These are phyloP conservation scores for Mycena rebaudengoi DNA, from an alignment of 768 basidiomycete genomes.

Conservation along the genomic window DNA sequence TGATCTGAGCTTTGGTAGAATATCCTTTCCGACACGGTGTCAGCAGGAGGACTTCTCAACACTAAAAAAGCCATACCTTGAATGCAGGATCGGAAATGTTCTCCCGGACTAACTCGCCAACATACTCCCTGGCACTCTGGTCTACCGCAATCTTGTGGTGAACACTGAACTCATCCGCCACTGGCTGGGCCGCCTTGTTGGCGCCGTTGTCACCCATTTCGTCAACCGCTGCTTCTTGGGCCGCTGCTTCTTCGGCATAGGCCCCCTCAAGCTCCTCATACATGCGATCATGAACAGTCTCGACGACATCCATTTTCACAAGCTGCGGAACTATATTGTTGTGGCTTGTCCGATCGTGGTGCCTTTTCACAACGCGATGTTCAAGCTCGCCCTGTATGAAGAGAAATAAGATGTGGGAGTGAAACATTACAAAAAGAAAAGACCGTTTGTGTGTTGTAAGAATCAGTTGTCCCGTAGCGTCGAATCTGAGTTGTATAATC, in stretches of 20 bases:
- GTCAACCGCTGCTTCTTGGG: no score
- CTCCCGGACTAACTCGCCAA: not conserved
- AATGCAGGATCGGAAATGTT: not conserved
- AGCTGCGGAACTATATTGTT: slow-evolving; percentile 26
- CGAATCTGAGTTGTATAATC: slow-evolving; percentile 39
- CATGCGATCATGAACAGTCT: not conserved
- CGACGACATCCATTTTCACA: slow-evolving; percentile 27
- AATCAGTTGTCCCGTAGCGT: slow-evolving; percentile 44
- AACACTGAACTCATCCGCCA: no score
- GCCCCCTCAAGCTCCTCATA: not conserved
- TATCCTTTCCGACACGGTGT: not conserved
- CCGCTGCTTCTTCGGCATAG: no score
- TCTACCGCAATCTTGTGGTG: not conserved
- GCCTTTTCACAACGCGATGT: slow-evolving; percentile 39
- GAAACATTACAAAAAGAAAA: slow-evolving; percentile 9
- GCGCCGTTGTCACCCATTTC: no score
- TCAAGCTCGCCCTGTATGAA: slow-evolving; percentile 47
- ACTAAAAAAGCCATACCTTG: no score
- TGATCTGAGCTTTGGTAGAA: not conserved
- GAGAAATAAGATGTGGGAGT: no score
- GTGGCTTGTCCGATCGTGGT: slow-evolving; percentile 37
- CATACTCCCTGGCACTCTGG: not conserved
- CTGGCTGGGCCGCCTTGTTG: no score
- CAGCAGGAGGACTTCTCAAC: no score
- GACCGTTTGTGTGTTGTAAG: slow-evolving; percentile 43